Evolutionary conservation across 805 yeast species (phyloP).

Genomic region (Candida sonorensis): DNA sequence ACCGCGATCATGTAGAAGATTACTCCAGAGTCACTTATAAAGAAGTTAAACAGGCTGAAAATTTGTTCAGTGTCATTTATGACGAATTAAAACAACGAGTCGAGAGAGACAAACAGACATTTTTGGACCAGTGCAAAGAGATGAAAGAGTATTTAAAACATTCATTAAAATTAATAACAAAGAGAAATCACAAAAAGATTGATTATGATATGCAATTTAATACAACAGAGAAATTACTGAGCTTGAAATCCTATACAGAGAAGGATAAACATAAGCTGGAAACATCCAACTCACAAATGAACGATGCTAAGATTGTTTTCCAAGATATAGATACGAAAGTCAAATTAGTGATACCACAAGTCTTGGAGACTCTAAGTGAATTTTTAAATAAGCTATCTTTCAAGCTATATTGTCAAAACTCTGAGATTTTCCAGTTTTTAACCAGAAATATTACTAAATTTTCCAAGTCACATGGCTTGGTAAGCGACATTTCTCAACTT

Average conservation of each 20-base stretch:
- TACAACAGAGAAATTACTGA: conserved; percentile 32
- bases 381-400: conserved; percentile 37
- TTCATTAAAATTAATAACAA: conserved; percentile 34
- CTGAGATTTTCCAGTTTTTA: conserved; percentile 28
- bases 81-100: conserved; percentile 18
- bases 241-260: conserved; percentile 27
- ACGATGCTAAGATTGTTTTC: conserved; percentile 27
- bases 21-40: conserved; percentile 22
- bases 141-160: conserved; percentile 33
- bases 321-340: conserved; percentile 33
- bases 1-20: conserved; percentile 21
- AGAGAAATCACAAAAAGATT: conserved; percentile 37
- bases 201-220: conserved; percentile 33
- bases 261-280: conserved; percentile 33
- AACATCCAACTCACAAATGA: conserved; percentile 24
- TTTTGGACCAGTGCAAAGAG: conserved; percentile 30
- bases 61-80: conserved; percentile 18
- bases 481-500: conserved; percentile 6
- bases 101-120: conserved; percentile 20
- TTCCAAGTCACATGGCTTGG: conserved; percentile 27
- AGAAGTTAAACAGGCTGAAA: conserved; percentile 24
- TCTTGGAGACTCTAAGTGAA: conserved; percentile 39
- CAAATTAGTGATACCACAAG: conserved; percentile 39
- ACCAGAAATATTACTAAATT: conserved; percentile 24
- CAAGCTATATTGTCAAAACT: conserved; percentile 32